These are phyloP conservation scores for Kluyveromyces lactis DNA, from an alignment of 805 yeast species.

Conservation along the genomic window DNA sequence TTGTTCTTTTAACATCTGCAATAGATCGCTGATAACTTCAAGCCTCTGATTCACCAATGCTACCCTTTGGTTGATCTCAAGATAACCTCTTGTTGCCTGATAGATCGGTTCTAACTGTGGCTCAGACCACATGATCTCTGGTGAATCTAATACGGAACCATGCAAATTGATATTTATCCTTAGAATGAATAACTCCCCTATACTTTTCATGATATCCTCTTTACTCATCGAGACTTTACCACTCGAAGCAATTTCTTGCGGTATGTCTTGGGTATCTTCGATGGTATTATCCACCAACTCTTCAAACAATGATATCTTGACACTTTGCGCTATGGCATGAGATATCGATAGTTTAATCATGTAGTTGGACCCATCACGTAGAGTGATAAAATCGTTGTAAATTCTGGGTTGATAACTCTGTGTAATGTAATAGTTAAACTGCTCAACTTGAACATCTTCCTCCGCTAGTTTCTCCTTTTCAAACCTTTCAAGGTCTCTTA, in stretches of 20 bases:
- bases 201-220: slow-evolving; percentile 93
- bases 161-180: slow-evolving; percentile 75
- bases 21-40: slow-evolving; percentile 85
- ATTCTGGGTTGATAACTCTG: slow-evolving; percentile 91
- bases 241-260: slow-evolving; percentile 87
- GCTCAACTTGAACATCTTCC: slow-evolving; percentile 88
- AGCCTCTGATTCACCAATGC: slow-evolving; percentile 81
- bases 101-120: slow-evolving; percentile 96
- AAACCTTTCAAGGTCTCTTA: slow-evolving; percentile 79
- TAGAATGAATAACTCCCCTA: slow-evolving; percentile 89
- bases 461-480: slow-evolving; percentile 85
- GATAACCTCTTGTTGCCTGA: slow-evolving; percentile 91
- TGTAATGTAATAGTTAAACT: slow-evolving; percentile 90
- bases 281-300: slow-evolving; percentile 95
- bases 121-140: slow-evolving; percentile 98
- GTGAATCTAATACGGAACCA: slow-evolving; percentile 88
- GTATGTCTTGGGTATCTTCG: slow-evolving; percentile 94
- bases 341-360: slow-evolving; percentile 90
- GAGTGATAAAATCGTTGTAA: slow-evolving; percentile 89
- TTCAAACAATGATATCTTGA: slow-evolving; percentile 89
- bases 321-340: slow-evolving; percentile 93
- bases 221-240: slow-evolving; percentile 94
- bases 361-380: slow-evolving; percentile 81
- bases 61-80: slow-evolving; percentile 92
- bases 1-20: slow-evolving; percentile 96